Conservation (phyloP, 495 filamentous ascomycete species). For the Trichoderma erinaceum region DNA sequence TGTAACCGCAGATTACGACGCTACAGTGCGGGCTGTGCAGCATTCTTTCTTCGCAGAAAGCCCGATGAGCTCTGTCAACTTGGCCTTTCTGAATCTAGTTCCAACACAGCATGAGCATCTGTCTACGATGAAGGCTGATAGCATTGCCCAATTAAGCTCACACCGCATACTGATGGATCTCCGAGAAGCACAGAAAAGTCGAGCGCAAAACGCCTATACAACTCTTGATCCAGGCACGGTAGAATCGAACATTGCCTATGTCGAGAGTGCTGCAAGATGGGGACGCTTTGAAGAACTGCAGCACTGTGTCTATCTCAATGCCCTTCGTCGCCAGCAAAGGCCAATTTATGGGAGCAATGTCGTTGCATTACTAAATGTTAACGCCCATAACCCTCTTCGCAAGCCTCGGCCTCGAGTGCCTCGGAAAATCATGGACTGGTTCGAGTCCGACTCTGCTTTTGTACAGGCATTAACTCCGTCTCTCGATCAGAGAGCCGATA, state of each 20-base stretch:
- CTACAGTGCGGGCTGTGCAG: conserved; percentile 67
- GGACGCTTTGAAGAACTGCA: conserved; percentile 72
- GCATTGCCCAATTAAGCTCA: conserved; percentile 58
- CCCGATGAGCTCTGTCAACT: conserved; percentile 58
- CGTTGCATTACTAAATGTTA: conserved; percentile 63
- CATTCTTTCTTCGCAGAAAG: conserved; percentile 58
- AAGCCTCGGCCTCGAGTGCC: conserved; percentile 49
- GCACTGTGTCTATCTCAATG: conserved; percentile 73
- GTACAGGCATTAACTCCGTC: conserved; percentile 67
- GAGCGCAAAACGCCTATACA: conserved; percentile 56
- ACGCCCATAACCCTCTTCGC: conserved; percentile 47
- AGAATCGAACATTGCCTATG: conserved; percentile 60
- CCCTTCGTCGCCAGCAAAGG: conserved; percentile 68
- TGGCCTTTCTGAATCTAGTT: conserved; percentile 76
- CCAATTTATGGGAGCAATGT: conserved; percentile 76
- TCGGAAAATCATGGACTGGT: conserved; percentile 60
- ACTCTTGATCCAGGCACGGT: conserved; percentile 54
- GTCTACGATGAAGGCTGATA: conserved; percentile 54
- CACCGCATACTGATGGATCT: conserved; percentile 56
- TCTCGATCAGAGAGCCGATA: conserved; percentile 61
- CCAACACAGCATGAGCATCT: conserved; percentile 65
- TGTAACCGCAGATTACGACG: conserved; percentile 68
- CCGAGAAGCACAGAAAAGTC: conserved; percentile 54
- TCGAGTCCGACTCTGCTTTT: conserved; percentile 61
- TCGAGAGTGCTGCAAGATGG: conserved; percentile 66